Evolutionary conservation across 768 basidiomycete species (phyloP).

Genomic region (Trametes meyenii): DNA sequence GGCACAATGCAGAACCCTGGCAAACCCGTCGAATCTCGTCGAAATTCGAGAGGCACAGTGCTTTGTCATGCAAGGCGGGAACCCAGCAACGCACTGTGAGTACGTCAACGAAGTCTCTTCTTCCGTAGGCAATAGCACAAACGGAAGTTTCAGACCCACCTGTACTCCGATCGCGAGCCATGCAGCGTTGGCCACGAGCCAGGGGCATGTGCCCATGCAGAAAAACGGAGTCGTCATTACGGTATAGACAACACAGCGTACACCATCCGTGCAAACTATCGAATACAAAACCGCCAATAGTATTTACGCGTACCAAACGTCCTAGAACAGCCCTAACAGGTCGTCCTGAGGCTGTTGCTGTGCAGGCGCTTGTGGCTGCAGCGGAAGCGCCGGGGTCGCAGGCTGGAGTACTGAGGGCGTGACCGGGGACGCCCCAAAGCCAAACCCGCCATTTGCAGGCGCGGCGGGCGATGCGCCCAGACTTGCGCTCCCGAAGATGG

Average conservation of each 20-base stretch:
- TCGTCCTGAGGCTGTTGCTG: constrained; percentile 49
- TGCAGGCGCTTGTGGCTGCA: constrained; percentile 22
- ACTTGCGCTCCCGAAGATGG: constrained; percentile 74
- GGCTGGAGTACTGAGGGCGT: constrained; percentile 28
- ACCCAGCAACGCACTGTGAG: too few relatives aligned
- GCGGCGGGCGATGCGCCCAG: constrained; percentile 32
- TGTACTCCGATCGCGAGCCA: too few relatives aligned
- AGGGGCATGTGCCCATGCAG: neutral
- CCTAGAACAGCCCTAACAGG: constrained; percentile 56
- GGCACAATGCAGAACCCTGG: too few relatives aligned
- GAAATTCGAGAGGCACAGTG: too few relatives aligned
- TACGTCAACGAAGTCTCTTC: too few relatives aligned
- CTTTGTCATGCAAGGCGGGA: too few relatives aligned
- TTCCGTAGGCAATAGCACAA: too few relatives aligned
- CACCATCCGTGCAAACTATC: constrained; percentile 6
- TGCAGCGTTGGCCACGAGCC: too few relatives aligned
- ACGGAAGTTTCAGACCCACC: too few relatives aligned
- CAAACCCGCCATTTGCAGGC: constrained; percentile 22
- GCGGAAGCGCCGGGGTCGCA: constrained; percentile 23
- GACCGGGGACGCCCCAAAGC: constrained; percentile 22
- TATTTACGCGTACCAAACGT: neutral
- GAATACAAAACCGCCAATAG: constrained; percentile 1
- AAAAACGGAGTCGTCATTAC: constrained; percentile 4
- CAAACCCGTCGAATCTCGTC: too few relatives aligned
- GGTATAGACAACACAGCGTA: constrained; percentile 19